Evolutionary conservation across 148 eudicot species (phyloP).

Genomic region (Spergularia marina): DNA sequence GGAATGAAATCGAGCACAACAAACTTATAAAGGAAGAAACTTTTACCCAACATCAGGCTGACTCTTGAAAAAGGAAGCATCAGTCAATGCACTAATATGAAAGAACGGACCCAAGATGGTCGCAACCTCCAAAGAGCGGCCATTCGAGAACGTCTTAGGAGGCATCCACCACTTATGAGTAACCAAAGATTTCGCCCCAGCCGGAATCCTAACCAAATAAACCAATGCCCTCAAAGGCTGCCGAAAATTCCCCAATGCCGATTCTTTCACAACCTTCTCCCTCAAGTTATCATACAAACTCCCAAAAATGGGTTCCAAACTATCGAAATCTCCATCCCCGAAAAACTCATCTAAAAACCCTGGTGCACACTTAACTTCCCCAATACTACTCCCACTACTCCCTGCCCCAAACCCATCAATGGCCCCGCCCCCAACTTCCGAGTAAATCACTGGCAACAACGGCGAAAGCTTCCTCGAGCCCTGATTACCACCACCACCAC

Average conservation of each 20-base stretch:
- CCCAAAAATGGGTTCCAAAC: slow-evolving; percentile 76
- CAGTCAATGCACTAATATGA: slow-evolving; percentile 90
- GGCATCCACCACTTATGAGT: slow-evolving; percentile 96
- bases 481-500: slow-evolving; percentile 14
- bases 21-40: slow-evolving; percentile 6
- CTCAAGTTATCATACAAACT: slow-evolving; percentile 87
- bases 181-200: slow-evolving; percentile 68
- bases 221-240: slow-evolving; percentile 82
- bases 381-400: slow-evolving; percentile 38
- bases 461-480: slow-evolving; percentile 44
- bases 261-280: slow-evolving; percentile 71
- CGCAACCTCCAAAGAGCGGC: slow-evolving; percentile 87
- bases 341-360: slow-evolving; percentile 88
- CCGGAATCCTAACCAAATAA: slow-evolving; percentile 60
- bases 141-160: slow-evolving; percentile 65
- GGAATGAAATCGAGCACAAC: background rate
- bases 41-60: slow-evolving; percentile 98
- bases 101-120: slow-evolving; percentile 94
- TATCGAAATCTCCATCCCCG: slow-evolving; percentile 74
- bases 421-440: slow-evolving; percentile 48
- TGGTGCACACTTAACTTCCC: slow-evolving; percentile 52
- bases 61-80: slow-evolving; percentile 71
- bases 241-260: slow-evolving; percentile 93
- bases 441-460: slow-evolving; percentile 58
- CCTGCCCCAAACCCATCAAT: slow-evolving; percentile 64